A percentile compares a stretch with the other conserved stretches of the same genome.
phyloP scores from a whole-genome alignment of 257 asterid species.

The Agastache rugosa region DNA sequence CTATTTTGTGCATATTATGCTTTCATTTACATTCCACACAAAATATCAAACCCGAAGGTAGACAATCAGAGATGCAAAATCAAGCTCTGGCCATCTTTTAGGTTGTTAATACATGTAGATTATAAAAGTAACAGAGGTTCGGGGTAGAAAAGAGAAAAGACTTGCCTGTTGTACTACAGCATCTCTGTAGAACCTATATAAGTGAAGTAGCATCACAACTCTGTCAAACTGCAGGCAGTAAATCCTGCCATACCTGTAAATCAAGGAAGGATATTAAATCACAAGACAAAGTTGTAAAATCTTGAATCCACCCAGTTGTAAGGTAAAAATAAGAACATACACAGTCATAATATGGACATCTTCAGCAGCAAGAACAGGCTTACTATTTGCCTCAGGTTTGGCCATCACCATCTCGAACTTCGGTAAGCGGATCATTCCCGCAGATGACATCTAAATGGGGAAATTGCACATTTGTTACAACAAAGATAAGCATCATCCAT shows the following conservation, averaged over 20 bases:
- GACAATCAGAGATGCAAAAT: conserved; percentile 9
- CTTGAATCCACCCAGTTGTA: conserved; percentile 28
- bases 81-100: not conserved
- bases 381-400: conserved; percentile 75
- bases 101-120: conserved; percentile 13
- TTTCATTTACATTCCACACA: conserved; percentile 1
- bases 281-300: conserved; percentile 22
- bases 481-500: conserved; percentile 22
- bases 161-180: conserved; percentile 89
- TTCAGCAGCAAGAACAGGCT: conserved; percentile 83
- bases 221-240: conserved; percentile 96
- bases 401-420: conserved; percentile 91
- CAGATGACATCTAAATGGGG: conserved; percentile 74
- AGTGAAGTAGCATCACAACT: conserved; percentile 82
- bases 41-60: conserved; percentile 3
- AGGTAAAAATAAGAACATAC: conserved; percentile 50
- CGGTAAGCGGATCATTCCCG: conserved; percentile 86
- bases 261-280: conserved; percentile 36
- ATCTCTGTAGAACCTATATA: conserved; percentile 92
- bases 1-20: not conserved
- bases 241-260: conserved; percentile 92
- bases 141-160: conserved; percentile 1
- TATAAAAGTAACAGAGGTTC: conserved; percentile 17
- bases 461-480: conserved; percentile 36
- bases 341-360: conserved; percentile 86